Conservation (phyloP, 805 yeast species). For the Nakazawaea ernobii region DNA sequence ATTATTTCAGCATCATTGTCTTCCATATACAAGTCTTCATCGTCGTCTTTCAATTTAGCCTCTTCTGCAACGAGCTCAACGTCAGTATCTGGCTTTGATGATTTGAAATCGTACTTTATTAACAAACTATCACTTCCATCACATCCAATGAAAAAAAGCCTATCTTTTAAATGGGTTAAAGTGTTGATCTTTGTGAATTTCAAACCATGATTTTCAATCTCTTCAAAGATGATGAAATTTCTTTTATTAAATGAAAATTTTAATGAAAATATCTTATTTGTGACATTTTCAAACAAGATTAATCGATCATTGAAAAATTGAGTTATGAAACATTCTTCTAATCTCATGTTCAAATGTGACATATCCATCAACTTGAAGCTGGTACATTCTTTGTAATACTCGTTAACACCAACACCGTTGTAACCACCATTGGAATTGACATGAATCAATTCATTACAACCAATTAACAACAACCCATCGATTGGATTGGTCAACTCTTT, state of each 20-base stretch:
- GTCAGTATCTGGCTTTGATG: not conserved
- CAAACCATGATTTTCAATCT: slow-evolving; percentile 26
- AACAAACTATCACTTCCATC: slow-evolving; percentile 55
- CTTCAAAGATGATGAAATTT: slow-evolving; percentile 18
- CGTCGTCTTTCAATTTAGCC: slow-evolving; percentile 30
- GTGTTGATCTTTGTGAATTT: slow-evolving; percentile 21
- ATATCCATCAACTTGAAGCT: slow-evolving; percentile 38
- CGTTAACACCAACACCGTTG: slow-evolving; percentile 58
- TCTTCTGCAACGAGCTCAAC: slow-evolving; percentile 13
- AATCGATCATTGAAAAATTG: slow-evolving; percentile 16
- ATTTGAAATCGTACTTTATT: slow-evolving; percentile 32
- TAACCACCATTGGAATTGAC: slow-evolving; percentile 72
- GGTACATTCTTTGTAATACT: slow-evolving; percentile 37
- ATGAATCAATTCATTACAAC: slow-evolving; percentile 73
- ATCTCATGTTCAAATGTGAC: slow-evolving; percentile 40
- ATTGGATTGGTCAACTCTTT: slow-evolving; percentile 61
- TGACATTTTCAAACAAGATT: slow-evolving; percentile 1
- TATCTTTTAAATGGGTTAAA: slow-evolving; percentile 18
- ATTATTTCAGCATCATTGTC: slow-evolving; percentile 24
- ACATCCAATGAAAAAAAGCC: slow-evolving; percentile 54
- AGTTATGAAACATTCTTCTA: slow-evolving; percentile 46
- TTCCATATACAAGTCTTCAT: slow-evolving; percentile 36
- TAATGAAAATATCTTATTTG: not conserved
- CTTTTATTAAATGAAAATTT: slow-evolving; percentile 10
- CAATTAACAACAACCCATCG: slow-evolving; percentile 63